Evolutionary conservation across 129 eudicot species (phyloP), one percentile per base, ranked within the genome.

Genomic region (Lactuca saligna): DNA sequence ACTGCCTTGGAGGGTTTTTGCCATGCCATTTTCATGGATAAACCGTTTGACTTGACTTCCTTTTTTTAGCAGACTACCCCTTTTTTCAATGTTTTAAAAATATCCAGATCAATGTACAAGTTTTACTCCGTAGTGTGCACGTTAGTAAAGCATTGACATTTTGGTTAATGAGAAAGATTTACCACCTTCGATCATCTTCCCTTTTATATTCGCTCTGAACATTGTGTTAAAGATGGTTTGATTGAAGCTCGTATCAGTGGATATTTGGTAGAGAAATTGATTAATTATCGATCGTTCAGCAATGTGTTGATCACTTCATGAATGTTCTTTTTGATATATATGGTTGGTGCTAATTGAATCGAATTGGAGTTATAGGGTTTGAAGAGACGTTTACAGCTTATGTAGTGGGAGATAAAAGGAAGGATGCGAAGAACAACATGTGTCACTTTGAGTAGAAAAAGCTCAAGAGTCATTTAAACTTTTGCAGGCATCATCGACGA

Each of bases 391-490:
- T 83, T 57, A 60, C 70, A 14, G 81, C 58, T 41, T 83, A 79
- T 75, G 29, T 83, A 12, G 59, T 63, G 8, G 77, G 79, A 70
- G 71, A 66, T 65, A 69, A 75, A 46, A 14, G 15, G 15, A 46
- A 46, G 51, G 51, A 46, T 11, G 15, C 7, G 51, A 25, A 25
- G 29, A 46, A 46, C 51, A n/a, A 83, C 1, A 73, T 76, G 50
- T 61, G 76, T 62, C 67, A 83, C 60, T 80, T 83, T 57, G 82
- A 76, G 34, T 83, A 83, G 48, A 83, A 79, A 25, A 76, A 80
- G 76, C 84, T 79, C 34, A 83, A 83, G 32, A 79, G 75, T 25
- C 82, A 79, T 48, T 64, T 83, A 7, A 83, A 83, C 57, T 31
- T 56, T 32, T 83, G 87, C 61, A 54, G 81, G 73, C 58, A 29